Conservation (phyloP, 108 stramenopile genomes). For the Discostella stelligeroides region DNA sequence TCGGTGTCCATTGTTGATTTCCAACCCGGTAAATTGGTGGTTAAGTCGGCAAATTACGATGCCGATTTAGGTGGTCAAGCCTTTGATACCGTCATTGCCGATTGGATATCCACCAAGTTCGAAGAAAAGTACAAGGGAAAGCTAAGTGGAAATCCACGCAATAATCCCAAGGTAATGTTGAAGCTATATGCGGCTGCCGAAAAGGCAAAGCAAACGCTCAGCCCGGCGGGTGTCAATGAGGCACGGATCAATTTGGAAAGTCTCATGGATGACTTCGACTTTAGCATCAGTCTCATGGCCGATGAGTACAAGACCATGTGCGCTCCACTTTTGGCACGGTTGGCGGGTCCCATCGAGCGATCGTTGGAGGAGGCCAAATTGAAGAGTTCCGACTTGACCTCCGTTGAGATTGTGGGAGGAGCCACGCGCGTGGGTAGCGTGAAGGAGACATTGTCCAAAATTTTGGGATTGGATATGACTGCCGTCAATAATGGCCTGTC, state of each 20-base stretch:
- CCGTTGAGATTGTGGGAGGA: constrained; percentile 97
- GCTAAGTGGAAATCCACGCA: constrained; percentile 74
- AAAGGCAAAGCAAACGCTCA: constrained; percentile 98
- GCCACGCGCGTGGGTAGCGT: constrained; percentile 88
- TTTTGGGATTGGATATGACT: constrained; percentile 70
- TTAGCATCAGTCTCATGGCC: constrained; percentile 75
- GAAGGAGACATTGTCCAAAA: constrained; percentile 78
- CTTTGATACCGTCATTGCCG: constrained; percentile 90
- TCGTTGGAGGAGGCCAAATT: constrained; percentile 86
- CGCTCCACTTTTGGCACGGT: constrained; percentile 76
- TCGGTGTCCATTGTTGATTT: constrained; percentile 92
- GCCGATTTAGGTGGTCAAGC: constrained; percentile 90
- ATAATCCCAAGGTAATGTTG: constrained; percentile 84
- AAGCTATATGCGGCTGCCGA: constrained; percentile 95
- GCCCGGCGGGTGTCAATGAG: constrained; percentile 94
- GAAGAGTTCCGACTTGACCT: constrained; percentile 63
- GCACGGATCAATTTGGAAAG: constrained; percentile 93
- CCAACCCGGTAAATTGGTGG: constrained; percentile 88
- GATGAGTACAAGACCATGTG: constrained; percentile 88
- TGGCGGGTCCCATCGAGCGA: constrained; percentile 83
- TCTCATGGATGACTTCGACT: constrained; percentile 94
- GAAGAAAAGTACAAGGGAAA: constrained; percentile 84
- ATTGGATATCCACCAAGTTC: constrained; percentile 91
- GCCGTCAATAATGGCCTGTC: constrained; percentile 84
- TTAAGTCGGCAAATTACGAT: constrained; percentile 85